phyloP scores from a whole-genome alignment of 2,329 filamentous ascomycete species.

The Exophiala aquamarina region DNA sequence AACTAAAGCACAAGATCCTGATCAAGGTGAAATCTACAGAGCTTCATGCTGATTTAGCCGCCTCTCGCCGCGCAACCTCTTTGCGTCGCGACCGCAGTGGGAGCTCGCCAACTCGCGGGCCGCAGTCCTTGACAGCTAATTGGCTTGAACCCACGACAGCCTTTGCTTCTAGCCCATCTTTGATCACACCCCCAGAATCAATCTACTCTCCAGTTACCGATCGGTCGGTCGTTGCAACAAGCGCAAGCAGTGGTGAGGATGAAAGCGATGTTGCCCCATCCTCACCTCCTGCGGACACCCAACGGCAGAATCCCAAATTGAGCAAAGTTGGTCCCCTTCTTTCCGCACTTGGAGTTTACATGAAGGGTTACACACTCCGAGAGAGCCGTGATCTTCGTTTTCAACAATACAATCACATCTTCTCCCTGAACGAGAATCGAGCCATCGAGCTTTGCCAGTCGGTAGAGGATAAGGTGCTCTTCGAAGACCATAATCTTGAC shows the following conservation, averaged over 20 bases:
- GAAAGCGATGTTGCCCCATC: slow-evolving; percentile 66
- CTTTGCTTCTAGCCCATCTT: slow-evolving; percentile 41
- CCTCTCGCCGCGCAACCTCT: slow-evolving; percentile 41
- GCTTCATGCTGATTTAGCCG: slow-evolving; percentile 49
- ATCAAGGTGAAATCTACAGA: slow-evolving; percentile 91
- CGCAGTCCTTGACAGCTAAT: slow-evolving; percentile 30
- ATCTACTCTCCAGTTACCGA: slow-evolving; percentile 49
- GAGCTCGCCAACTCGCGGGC: slow-evolving; percentile 65
- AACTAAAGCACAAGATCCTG: slow-evolving; percentile 78
- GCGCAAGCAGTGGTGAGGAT: slow-evolving; percentile 64
- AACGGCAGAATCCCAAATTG: slow-evolving; percentile 60
- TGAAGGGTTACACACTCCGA: slow-evolving; percentile 76
- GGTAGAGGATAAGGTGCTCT: slow-evolving; percentile 70
- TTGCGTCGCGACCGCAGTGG: slow-evolving; percentile 63
- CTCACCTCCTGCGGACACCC: slow-evolving; percentile 54
- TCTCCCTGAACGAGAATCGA: slow-evolving; percentile 87
- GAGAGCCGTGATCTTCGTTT: slow-evolving; percentile 77
- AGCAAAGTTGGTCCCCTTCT: slow-evolving; percentile 86
- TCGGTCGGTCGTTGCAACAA: slow-evolving; percentile 54
- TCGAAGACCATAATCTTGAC: slow-evolving; percentile 87
- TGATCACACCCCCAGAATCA: slow-evolving; percentile 51
- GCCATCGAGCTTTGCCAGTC: slow-evolving; percentile 80
- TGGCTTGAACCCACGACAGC: slow-evolving; percentile 52
- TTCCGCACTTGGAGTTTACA: slow-evolving; percentile 79
- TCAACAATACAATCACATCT: slow-evolving; percentile 88